These are phyloP conservation scores for Acanthamoeba castellanii DNA, from an alignment of 208 protist species.

Conservation along the genomic window DNA sequence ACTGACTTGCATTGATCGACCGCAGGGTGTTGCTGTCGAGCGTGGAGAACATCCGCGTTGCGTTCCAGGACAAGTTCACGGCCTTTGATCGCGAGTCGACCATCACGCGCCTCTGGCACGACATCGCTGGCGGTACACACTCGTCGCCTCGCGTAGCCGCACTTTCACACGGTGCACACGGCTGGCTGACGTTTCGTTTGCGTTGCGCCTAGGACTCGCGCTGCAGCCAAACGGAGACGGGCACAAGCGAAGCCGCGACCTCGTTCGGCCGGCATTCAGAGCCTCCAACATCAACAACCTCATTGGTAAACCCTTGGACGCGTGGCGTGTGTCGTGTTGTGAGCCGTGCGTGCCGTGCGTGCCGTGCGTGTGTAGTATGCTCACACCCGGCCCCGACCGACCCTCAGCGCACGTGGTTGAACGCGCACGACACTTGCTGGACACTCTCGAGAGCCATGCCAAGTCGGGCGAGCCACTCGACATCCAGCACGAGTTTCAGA, in stretches of 20 bases:
- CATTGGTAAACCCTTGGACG: not conserved
- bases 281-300: slow-evolving; percentile 68
- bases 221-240: slow-evolving; percentile 50
- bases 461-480: slow-evolving; percentile 24
- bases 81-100: slow-evolving; percentile 59
- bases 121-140: slow-evolving; percentile 35
- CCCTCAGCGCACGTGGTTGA: not conserved
- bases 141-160: not conserved
- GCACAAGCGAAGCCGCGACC: slow-evolving; percentile 51
- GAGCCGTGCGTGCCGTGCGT: not conserved
- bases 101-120: slow-evolving; percentile 43
- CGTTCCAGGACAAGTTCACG: slow-evolving; percentile 47
- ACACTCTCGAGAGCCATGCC: slow-evolving; percentile 32
- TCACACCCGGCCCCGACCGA: not conserved
- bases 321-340: not conserved
- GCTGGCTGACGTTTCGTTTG: not conserved
- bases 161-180: not conserved
- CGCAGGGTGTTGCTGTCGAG: slow-evolving; percentile 26
- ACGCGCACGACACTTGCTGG: not conserved
- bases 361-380: not conserved
- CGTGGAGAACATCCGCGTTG: slow-evolving; percentile 2
- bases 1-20: not conserved
- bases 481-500: slow-evolving; percentile 58
- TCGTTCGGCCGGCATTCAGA: slow-evolving; percentile 22
- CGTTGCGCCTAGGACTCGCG: not conserved